phyloP scores from a whole-genome alignment of 805 yeast species.

The Lipomyces yamadae region DNA sequence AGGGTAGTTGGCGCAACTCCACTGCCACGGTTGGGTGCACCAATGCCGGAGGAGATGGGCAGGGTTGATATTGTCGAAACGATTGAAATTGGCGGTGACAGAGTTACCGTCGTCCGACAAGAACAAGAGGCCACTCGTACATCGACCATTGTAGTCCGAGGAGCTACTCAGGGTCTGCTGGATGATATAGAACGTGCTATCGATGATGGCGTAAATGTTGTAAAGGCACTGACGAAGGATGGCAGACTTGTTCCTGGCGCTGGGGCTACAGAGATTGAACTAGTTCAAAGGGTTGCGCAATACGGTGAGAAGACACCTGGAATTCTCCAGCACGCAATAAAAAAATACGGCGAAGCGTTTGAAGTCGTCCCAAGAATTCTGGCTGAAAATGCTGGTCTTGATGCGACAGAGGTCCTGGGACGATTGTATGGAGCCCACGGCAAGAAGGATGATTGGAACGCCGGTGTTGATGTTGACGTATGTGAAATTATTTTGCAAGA shows the following conservation, averaged over 20 bases:
- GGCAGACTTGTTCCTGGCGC: slow-evolving; percentile 89
- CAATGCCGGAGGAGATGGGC: slow-evolving; percentile 94
- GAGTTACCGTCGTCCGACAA: slow-evolving; percentile 92
- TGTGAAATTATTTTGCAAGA: slow-evolving; percentile 47
- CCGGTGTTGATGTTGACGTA: slow-evolving; percentile 82
- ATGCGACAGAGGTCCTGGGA: slow-evolving; percentile 86
- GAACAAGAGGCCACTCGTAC: slow-evolving; percentile 66
- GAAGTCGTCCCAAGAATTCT: slow-evolving; percentile 91
- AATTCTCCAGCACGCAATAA: slow-evolving; percentile 87
- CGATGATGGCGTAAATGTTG: slow-evolving; percentile 93
- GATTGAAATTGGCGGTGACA: slow-evolving; percentile 94
- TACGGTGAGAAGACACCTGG: slow-evolving; percentile 96
- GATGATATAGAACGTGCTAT: slow-evolving; percentile 97
- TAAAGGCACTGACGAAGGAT: slow-evolving; percentile 87
- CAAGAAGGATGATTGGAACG: slow-evolving; percentile 48
- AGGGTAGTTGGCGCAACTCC: slow-evolving; percentile 98
- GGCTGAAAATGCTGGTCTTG: slow-evolving; percentile 93
- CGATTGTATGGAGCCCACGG: slow-evolving; percentile 88
- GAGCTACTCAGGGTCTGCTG: slow-evolving; percentile 91
- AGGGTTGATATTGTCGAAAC: slow-evolving; percentile 84
- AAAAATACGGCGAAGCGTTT: slow-evolving; percentile 90
- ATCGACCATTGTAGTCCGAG: slow-evolving; percentile 90
- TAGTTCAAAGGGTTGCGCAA: slow-evolving; percentile 75
- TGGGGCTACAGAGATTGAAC: slow-evolving; percentile 90
- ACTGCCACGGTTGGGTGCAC: slow-evolving; percentile 90